phyloP scores from a whole-genome alignment of 345 rosid genomes.

The Brassica carinata region DNA sequence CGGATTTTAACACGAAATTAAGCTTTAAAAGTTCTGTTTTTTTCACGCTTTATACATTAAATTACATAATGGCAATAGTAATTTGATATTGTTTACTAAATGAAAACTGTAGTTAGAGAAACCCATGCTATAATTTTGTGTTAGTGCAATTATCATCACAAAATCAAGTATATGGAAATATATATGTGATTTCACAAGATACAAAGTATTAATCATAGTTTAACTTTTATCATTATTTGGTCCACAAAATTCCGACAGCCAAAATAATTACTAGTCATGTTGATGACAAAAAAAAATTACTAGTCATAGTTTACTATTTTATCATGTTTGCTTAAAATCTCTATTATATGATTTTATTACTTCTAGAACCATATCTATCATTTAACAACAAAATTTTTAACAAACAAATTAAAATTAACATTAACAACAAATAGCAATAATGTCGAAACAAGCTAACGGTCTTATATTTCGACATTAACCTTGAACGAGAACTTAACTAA shows the following conservation, averaged over 20 bases:
- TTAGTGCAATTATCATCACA: neutral
- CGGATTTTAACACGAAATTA: conserved; percentile 12
- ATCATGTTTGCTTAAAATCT: no score
- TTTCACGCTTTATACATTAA: neutral
- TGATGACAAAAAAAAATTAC: no score
- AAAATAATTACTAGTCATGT: no score
- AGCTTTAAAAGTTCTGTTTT: neutral
- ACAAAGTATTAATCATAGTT: neutral
- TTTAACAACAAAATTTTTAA: neutral
- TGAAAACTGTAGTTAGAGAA: neutral
- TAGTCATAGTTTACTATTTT: no score
- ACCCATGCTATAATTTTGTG: neutral
- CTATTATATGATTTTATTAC: no score
- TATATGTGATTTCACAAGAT: neutral
- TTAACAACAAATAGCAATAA: neutral
- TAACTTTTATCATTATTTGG: neutral
- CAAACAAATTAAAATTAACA: neutral
- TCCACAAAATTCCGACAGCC: neutral
- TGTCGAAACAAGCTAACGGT: conserved; percentile 20
- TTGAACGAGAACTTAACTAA: neutral
- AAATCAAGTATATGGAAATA: neutral
- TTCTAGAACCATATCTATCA: neutral
- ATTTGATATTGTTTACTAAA: neutral
- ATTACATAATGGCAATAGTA: neutral
- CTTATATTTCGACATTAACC: neutral